Conservation (phyloP, 2,329 filamentous ascomycete genomes). For the Knufia fluminis region DNA sequence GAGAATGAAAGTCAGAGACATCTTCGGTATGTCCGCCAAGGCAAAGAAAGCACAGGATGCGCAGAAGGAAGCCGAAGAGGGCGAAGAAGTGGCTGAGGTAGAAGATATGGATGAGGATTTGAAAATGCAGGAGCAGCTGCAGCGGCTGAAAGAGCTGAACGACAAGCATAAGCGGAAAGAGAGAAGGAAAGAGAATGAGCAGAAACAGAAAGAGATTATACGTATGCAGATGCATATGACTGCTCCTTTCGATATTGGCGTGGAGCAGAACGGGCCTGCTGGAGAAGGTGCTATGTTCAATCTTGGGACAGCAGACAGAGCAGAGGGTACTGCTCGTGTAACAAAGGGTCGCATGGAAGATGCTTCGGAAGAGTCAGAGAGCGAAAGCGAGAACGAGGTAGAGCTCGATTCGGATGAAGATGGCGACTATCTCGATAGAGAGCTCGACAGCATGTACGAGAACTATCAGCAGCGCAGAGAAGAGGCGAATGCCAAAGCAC, state of each 20-base stretch:
- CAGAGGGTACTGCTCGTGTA: slow-evolving; percentile 58
- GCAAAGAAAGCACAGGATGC: slow-evolving; percentile 34
- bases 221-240: slow-evolving; percentile 97
- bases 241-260: slow-evolving; percentile 87
- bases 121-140: slow-evolving; percentile 77
- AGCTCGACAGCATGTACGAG: slow-evolving; percentile 82
- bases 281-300: slow-evolving; percentile 81
- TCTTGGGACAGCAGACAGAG: slow-evolving; percentile 71
- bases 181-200: slow-evolving; percentile 78
- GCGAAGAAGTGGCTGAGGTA: slow-evolving; percentile 70
- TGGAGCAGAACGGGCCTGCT: slow-evolving; percentile 71
- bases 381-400: slow-evolving; percentile 55
- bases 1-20: slow-evolving; percentile 80
- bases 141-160: slow-evolving; percentile 71
- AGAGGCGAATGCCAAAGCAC: slow-evolving; percentile 73
- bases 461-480: slow-evolving; percentile 73
- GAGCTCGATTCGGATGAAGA: slow-evolving; percentile 66
- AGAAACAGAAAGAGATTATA: slow-evolving; percentile 88
- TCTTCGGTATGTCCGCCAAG: slow-evolving; percentile 61
- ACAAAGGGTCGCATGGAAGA: slow-evolving; percentile 70
- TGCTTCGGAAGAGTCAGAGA: slow-evolving; percentile 44
- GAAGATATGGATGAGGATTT: slow-evolving; percentile 93
- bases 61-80: slow-evolving; percentile 54
- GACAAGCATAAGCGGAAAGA: slow-evolving; percentile 70
- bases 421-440: slow-evolving; percentile 69